Evolutionary conservation across 2,329 filamentous ascomycete species (phyloP).

Genomic region (Plectosphaerella sp.): DNA sequence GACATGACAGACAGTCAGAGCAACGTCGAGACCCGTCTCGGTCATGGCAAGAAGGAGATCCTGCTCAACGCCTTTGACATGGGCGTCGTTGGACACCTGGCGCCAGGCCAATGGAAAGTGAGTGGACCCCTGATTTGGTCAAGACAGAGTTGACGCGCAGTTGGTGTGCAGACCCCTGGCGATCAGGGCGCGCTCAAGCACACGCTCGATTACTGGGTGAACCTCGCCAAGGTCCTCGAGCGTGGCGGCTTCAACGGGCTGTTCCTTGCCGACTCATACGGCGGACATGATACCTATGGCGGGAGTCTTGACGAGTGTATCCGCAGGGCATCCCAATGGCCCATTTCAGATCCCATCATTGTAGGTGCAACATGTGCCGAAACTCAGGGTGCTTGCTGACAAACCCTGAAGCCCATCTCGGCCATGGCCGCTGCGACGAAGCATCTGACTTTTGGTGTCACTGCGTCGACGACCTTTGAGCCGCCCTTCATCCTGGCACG

Average conservation of each 20-base stretch:
- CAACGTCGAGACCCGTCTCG: no score
- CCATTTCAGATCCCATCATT: not conserved
- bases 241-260: conserved; percentile 6
- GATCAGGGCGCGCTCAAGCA: not conserved
- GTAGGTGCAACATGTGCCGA: no score
- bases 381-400: no score
- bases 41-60: no score
- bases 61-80: no score
- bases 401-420: conserved; percentile 26
- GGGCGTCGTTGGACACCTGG: no score
- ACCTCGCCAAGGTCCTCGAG: conserved; percentile 8
- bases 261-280: conserved; percentile 16
- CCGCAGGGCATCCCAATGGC: not conserved
- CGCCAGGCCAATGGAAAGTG: no score
- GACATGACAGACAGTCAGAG: no score
- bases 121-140: no score
- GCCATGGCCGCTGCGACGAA: conserved; percentile 66
- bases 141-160: no score
- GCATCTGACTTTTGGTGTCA: conserved; percentile 59
- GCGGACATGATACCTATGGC: conserved; percentile 57
- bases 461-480: conserved; percentile 58
- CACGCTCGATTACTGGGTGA: conserved; percentile 7
- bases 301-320: conserved; percentile 29
- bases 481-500: conserved; percentile 58
- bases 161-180: not conserved